Evolutionary conservation across 2,329 filamentous ascomycete genomes (phyloP), one percentile per base, ranked within the genome.

Genomic region (Teratosphaeria zuluensis): DNA sequence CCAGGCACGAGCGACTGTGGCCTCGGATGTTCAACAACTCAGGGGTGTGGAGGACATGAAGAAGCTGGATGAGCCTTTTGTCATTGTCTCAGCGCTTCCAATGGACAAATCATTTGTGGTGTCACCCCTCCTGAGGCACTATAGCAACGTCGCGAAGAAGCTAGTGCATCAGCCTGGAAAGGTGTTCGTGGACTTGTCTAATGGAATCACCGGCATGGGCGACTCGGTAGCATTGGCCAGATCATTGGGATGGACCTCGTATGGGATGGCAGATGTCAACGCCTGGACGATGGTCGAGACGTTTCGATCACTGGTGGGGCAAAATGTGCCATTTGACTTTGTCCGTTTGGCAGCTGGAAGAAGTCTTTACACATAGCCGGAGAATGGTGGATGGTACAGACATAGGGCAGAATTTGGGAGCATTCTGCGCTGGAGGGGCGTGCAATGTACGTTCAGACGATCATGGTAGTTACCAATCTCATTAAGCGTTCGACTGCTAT

Each of bases 211-310:
- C 16, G 80, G 85, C 57, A 88, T 86, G 65, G 82, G 81, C 4
- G 86, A 92, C 69, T 86, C 88, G 1, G 77, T 86, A 31, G 77
- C 81, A 5, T 82, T 91, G 21, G 90, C 90, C 1, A 83, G 86
- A 66, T 82, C 85, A 68, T 85, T 84, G 58, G 90, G 90, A 0
- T 95, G 91, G 79, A 86, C 85, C 28, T 85, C 88, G 6, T 94
- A 92, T 69, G 88, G 87, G 1, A 83, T 87, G 19, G 87, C 86
- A 28, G 89, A 95, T 72, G 87, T 91, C 33, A 87, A 86, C 58
- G 89, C 89, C 0, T 94, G 91, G 76, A 92, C 88, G 24, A 92
- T 88, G 2, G 89, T 92, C 4, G 88, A 94, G 74, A 92, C 86
- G 54, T 74, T 94, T 58, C 80, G 89, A 64, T 73, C 92, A 60